A percentile compares a stretch with the other conserved stretches of the same genome.
phyloP scores from a whole-genome alignment of 352 stramenopile species.

The Phytophthora foliorum region DNA sequence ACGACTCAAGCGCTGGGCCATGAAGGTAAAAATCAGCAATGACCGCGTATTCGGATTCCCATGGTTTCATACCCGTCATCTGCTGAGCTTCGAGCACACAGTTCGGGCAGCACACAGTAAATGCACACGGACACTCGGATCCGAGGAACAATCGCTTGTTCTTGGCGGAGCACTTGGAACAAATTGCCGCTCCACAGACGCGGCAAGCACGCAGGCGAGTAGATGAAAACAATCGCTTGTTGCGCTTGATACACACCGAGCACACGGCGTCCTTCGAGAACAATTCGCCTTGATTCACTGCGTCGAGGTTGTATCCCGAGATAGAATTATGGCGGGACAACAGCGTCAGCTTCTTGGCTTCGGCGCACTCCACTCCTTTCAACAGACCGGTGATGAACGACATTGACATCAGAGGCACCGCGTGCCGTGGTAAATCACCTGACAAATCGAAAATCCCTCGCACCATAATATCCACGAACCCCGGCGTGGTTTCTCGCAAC shows the following conservation, averaged over 20 bases:
- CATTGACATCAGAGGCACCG: constrained; percentile 40
- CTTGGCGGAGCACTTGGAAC: constrained; percentile 43
- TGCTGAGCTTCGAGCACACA: constrained; percentile 46
- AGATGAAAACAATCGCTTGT: constrained; percentile 26
- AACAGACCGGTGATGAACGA: constrained; percentile 50
- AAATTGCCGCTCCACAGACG: constrained; percentile 36
- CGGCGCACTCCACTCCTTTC: constrained; percentile 48
- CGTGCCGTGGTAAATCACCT: constrained; percentile 41
- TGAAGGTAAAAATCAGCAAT: constrained; percentile 39
- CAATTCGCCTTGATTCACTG: constrained; percentile 20
- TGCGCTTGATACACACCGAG: constrained; percentile 45
- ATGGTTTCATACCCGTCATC: constrained; percentile 36
- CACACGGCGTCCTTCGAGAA: constrained; percentile 31
- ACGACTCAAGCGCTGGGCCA: constrained; percentile 25
- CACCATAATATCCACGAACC: constrained; percentile 56
- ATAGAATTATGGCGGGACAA: constrained; percentile 38
- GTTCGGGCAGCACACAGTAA: constrained; percentile 37
- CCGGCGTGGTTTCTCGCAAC: constrained; percentile 49
- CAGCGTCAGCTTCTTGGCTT: constrained; percentile 69
- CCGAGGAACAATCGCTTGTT: constrained; percentile 38
- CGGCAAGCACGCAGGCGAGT: constrained; percentile 30
- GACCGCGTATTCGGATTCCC: constrained; percentile 26
- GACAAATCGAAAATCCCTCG: constrained; percentile 56
- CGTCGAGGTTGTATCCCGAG: constrained; percentile 35
- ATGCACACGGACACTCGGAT: constrained; percentile 24